A percentile compares a stretch with the other conserved stretches of the same genome.
Evolutionary conservation across 345 rosid species (phyloP).

Genomic region (Gossypium australe): DNA sequence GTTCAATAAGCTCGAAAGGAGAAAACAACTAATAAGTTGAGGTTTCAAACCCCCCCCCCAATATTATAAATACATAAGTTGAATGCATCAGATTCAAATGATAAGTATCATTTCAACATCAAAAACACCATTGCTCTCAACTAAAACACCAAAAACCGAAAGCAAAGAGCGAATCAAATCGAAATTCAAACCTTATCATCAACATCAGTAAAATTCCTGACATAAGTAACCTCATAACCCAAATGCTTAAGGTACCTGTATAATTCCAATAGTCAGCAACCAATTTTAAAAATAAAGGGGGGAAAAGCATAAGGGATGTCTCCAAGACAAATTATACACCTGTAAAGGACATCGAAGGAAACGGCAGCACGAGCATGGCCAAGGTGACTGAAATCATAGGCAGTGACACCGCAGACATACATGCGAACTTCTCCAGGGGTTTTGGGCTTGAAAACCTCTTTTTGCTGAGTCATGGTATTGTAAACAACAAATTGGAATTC

Average conservation of each 20-base stretch:
- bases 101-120: background rate
- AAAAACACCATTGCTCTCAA: background rate
- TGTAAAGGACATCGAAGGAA: background rate
- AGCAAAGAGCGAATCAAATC: background rate
- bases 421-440: conserved; percentile 58
- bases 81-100: background rate
- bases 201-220: conserved; percentile 84
- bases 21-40: background rate
- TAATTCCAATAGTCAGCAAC: conserved; percentile 5
- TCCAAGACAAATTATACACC: background rate
- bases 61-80: background rate
- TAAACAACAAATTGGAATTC: conserved; percentile 38
- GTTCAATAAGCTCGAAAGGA: conserved; percentile 1
- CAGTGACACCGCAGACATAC: conserved; percentile 87
- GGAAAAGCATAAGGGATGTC: background rate
- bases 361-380: conserved; percentile 89
- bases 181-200: conserved; percentile 72
- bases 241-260: conserved; percentile 66
- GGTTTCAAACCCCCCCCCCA: background rate
- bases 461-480: conserved; percentile 64
- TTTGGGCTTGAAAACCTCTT: conserved; percentile 48
- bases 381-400: background rate
- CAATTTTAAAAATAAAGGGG: background rate
- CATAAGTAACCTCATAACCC: conserved; percentile 69
- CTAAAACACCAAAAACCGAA: background rate